phyloP scores from a whole-genome alignment of 2,329 filamentous ascomycete species.

The Lasiodiplodia sp. region DNA sequence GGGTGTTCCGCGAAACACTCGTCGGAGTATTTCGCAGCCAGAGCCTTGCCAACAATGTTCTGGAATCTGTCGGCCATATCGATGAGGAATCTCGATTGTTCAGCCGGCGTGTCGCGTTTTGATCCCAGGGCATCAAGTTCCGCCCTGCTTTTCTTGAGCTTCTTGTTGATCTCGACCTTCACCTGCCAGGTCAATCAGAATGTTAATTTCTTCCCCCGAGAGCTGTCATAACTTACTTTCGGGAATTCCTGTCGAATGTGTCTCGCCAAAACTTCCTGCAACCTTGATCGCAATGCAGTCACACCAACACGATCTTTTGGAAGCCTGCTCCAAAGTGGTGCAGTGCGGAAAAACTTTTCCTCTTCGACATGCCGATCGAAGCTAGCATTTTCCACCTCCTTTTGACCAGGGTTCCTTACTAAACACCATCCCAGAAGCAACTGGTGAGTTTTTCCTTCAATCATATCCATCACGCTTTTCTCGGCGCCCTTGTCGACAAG shows the following conservation, averaged over 20 bases:
- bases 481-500: conserved; percentile 40
- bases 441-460: conserved; percentile 49
- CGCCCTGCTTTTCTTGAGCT: conserved; percentile 36
- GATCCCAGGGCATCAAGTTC: conserved; percentile 45
- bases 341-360: conserved; percentile 42
- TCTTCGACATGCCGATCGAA: conserved; percentile 44
- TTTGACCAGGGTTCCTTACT: conserved; percentile 55
- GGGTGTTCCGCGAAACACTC: conserved; percentile 45
- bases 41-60: conserved; percentile 41
- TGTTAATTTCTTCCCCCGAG: conserved; percentile 13
- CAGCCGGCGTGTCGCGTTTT: conserved; percentile 42
- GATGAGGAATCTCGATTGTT: conserved; percentile 48
- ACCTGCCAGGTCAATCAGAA: conserved; percentile 42
- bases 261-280: conserved; percentile 52
- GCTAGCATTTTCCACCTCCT: conserved; percentile 34
- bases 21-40: conserved; percentile 47
- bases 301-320: conserved; percentile 51
- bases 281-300: conserved; percentile 46
- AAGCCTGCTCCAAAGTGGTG: conserved; percentile 47
- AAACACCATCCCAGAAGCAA: conserved; percentile 62
- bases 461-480: conserved; percentile 49
- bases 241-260: conserved; percentile 56
- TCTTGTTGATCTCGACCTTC: conserved; percentile 42
- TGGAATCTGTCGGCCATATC: conserved; percentile 51
- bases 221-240: conserved; percentile 34